A percentile compares a stretch with the other conserved stretches of the same genome.
These are phyloP conservation scores for Penicillium hesseltinei DNA, from an alignment of 2,329 filamentous ascomycete genomes.

Conservation along the genomic window DNA sequence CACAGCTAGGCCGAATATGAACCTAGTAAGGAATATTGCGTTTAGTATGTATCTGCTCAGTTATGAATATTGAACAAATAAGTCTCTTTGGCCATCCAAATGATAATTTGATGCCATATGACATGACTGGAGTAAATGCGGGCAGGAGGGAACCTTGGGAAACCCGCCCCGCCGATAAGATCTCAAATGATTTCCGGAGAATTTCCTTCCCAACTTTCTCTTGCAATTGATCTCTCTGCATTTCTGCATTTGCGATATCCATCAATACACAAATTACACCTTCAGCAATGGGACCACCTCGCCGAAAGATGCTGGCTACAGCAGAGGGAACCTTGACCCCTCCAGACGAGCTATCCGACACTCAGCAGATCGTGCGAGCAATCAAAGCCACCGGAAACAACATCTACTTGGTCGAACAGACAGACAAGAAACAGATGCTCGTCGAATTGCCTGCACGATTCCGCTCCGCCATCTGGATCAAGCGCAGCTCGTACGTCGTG, in stretches of 20 bases:
- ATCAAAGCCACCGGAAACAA: conserved; percentile 84
- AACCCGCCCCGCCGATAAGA: conserved; percentile 22
- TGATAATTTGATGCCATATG: neutral
- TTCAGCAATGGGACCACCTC: conserved; percentile 65
- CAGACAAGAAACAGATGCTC: conserved; percentile 64
- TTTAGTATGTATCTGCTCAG: neutral
- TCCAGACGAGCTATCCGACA: conserved; percentile 53
- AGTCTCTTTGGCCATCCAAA: no score
- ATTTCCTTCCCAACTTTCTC: neutral
- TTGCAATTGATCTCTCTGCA: neutral
- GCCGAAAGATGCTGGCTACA: conserved; percentile 73
- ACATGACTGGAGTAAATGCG: neutral
- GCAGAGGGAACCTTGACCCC: conserved; percentile 68
- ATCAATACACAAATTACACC: neutral
- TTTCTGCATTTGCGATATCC: neutral
- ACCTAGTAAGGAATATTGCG: neutral
- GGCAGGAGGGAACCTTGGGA: conserved; percentile 3
- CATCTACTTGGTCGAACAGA: conserved; percentile 75
- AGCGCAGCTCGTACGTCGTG: conserved; percentile 81
- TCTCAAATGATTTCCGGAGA: conserved; percentile 11
- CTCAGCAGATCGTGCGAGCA: conserved; percentile 70
- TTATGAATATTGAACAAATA: neutral
- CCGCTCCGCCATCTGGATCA: conserved; percentile 91
- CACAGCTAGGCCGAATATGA: neutral
- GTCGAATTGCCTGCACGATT: conserved; percentile 83